Percentiles rank a stretch among this genome's conserved stretches.
phyloP scores from a whole-genome alignment of 768 basidiomycete species.

The Paxillus ammoniavirescens region DNA sequence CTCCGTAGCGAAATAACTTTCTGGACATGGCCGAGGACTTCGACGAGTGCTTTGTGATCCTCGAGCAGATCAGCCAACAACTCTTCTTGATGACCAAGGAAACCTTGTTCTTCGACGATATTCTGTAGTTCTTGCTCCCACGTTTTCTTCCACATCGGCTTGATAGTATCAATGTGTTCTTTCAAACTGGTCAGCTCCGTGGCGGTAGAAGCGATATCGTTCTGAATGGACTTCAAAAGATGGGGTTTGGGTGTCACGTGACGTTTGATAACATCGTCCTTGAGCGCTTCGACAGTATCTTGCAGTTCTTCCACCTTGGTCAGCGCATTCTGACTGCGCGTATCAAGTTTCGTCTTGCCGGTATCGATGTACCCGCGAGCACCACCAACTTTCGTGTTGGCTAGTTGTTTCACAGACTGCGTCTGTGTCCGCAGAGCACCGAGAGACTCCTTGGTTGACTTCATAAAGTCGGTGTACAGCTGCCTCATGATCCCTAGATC shows the following conservation, averaged over 20 bases:
- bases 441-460: constrained; percentile 85
- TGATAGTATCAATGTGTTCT: constrained; percentile 84
- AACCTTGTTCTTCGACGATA: constrained; percentile 96
- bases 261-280: constrained; percentile 88
- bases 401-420: constrained; percentile 83
- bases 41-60: constrained; percentile 85
- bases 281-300: constrained; percentile 85
- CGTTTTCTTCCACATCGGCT: constrained; percentile 98
- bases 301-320: constrained; percentile 92
- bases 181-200: constrained; percentile 73
- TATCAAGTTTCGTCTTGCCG: constrained; percentile 90
- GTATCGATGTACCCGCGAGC: constrained; percentile 86
- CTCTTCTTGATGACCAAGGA: constrained; percentile 90
- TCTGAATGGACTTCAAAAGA: constrained; percentile 67
- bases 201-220: constrained; percentile 65
- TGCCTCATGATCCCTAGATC: constrained; percentile 94
- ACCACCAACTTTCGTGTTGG: constrained; percentile 78
- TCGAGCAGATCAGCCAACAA: constrained; percentile 85
- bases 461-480: constrained; percentile 91
- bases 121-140: constrained; percentile 97
- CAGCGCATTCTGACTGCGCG: constrained; percentile 83
- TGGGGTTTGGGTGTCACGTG: constrained; percentile 80
- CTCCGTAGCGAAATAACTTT: constrained; percentile 77
- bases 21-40: constrained; percentile 89
- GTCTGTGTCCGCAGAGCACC: constrained; percentile 79